Conservation (phyloP, 1,139 yeast genomes). For the Candida dubliniensis region DNA sequence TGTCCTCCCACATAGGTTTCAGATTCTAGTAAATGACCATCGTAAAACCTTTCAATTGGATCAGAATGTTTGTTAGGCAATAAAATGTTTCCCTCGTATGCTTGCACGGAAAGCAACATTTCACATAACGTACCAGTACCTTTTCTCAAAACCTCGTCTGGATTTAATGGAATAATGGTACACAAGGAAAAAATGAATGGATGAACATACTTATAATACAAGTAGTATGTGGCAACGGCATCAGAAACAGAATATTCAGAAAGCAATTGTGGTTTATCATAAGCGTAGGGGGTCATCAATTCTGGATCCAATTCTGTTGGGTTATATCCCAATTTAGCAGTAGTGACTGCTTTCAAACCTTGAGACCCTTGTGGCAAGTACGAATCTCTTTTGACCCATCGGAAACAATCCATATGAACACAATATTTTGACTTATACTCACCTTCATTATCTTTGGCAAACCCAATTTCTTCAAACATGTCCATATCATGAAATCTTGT, state of each 20-base stretch:
- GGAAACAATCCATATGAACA: slow-evolving; percentile 94
- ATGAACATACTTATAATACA: slow-evolving; percentile 94
- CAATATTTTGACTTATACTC: slow-evolving; percentile 93
- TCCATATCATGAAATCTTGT: slow-evolving; percentile 80
- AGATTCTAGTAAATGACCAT: slow-evolving; percentile 90
- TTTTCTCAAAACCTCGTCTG: slow-evolving; percentile 92
- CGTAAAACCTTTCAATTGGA: slow-evolving; percentile 88
- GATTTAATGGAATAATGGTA: slow-evolving; percentile 92
- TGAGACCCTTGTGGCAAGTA: slow-evolving; percentile 98
- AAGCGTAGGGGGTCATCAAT: slow-evolving; percentile 96
- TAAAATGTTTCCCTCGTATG: slow-evolving; percentile 72
- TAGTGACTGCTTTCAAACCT: slow-evolving; percentile 97
- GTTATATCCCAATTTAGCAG: slow-evolving; percentile 91
- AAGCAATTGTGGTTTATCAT: slow-evolving; percentile 85
- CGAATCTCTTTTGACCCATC: slow-evolving; percentile 99
- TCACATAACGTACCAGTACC: slow-evolving; percentile 99
- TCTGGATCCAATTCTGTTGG: slow-evolving; percentile 98
- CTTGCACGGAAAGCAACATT: slow-evolving; percentile 96
- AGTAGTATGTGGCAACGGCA: slow-evolving; percentile 97
- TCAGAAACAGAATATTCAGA: slow-evolving; percentile 98
- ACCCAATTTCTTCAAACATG: slow-evolving; percentile 94
- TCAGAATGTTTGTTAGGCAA: slow-evolving; percentile 93
- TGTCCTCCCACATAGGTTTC: slow-evolving; percentile 99
- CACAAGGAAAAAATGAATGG: slow-evolving; percentile 96
- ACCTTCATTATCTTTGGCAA: slow-evolving; percentile 83